These are phyloP conservation scores for Phytophthora pseudosyringae DNA, from an alignment of 352 stramenopile genomes.

Conservation along the genomic window DNA sequence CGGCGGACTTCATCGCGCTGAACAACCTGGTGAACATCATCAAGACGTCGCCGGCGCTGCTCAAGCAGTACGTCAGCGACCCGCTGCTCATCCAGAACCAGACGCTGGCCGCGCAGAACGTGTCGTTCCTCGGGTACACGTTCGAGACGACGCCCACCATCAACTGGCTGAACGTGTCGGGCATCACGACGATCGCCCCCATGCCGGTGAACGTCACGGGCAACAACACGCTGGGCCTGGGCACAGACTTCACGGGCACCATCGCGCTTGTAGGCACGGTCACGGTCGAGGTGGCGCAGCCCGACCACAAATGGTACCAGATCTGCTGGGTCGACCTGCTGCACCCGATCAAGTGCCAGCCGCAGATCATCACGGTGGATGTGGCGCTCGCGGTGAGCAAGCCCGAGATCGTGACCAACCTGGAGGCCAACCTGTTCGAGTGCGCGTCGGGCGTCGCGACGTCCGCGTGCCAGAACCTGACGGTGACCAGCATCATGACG, in stretches of 20 bases:
- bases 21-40: constrained; percentile 55
- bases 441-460: constrained; percentile 39
- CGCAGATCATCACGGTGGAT: constrained; percentile 45
- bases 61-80: constrained; percentile 44
- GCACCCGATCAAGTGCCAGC: constrained; percentile 50
- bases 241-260: constrained; percentile 49
- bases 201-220: constrained; percentile 56
- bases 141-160: constrained; percentile 53
- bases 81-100: constrained; percentile 49
- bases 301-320: constrained; percentile 68
- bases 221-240: constrained; percentile 43
- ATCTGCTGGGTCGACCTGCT: constrained; percentile 67
- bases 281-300: constrained; percentile 55
- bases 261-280: constrained; percentile 47
- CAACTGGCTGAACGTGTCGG: constrained; percentile 51
- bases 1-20: constrained; percentile 52
- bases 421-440: constrained; percentile 44
- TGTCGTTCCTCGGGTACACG: constrained; percentile 60
- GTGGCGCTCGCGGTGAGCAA: constrained; percentile 48
- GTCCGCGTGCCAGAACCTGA: constrained; percentile 57
- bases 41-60: constrained; percentile 40
- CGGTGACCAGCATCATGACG: constrained; percentile 50
- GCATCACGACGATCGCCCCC: constrained; percentile 52
- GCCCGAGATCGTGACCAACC: constrained; percentile 38
- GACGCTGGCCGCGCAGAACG: constrained; percentile 45